Evolutionary conservation across 768 basidiomycete genomes (phyloP).

Genomic region (Termitomyces sp.): DNA sequence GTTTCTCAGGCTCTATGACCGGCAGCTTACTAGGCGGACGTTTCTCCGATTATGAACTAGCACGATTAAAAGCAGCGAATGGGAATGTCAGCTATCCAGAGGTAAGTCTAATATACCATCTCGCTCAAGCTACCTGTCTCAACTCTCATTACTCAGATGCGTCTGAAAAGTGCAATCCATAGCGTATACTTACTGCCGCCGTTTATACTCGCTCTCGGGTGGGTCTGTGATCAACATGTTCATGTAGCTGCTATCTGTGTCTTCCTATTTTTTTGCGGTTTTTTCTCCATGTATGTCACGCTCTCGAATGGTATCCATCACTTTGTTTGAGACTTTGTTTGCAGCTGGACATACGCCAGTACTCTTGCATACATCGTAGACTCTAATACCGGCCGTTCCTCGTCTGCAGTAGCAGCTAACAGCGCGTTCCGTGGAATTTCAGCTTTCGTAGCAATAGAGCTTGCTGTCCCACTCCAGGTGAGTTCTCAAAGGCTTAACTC

Average conservation of each 20-base stretch:
- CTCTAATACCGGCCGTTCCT: slow-evolving; percentile 75
- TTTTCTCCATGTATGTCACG: slow-evolving; percentile 63
- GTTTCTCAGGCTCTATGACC: slow-evolving; percentile 28
- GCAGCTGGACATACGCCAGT: slow-evolving; percentile 53
- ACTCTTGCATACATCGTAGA: slow-evolving; percentile 86
- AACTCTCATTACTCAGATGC: slow-evolving; percentile 46
- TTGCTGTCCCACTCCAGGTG: slow-evolving; percentile 70
- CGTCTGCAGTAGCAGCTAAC: slow-evolving; percentile 72
- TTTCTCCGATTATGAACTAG: slow-evolving; percentile 38
- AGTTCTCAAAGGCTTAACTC: slow-evolving; percentile 12
- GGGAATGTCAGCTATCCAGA: slow-evolving; percentile 53
- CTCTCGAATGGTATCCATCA: background rate
- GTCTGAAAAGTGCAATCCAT: slow-evolving; percentile 55
- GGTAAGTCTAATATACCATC: slow-evolving; percentile 29
- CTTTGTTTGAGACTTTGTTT: background rate
- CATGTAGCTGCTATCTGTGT: slow-evolving; percentile 67
- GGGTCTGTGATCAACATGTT: slow-evolving; percentile 61
- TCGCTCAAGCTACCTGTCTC: background rate
- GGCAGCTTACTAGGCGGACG: slow-evolving; percentile 41
- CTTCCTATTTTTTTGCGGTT: slow-evolving; percentile 67
- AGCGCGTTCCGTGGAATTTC: slow-evolving; percentile 66
- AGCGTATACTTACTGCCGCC: slow-evolving; percentile 58
- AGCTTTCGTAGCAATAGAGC: slow-evolving; percentile 69
- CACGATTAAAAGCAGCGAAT: slow-evolving; percentile 31
- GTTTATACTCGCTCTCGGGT: slow-evolving; percentile 64